Conservation (phyloP, 1,284 basidiomycete species). For the Tausonia pullulans region DNA sequence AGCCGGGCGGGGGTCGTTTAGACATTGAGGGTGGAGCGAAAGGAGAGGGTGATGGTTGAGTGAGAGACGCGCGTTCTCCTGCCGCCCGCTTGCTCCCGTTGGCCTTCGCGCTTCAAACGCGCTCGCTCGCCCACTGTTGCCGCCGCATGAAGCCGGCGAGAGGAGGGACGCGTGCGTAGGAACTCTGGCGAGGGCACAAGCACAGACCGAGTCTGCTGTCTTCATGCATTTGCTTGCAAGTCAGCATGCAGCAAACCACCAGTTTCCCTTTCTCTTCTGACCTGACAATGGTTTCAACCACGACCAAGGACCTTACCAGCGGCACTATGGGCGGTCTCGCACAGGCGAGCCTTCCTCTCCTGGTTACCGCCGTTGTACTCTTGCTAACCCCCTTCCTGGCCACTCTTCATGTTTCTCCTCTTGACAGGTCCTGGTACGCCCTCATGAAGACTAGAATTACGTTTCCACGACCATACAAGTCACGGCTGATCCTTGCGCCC, state of each 20-base stretch:
- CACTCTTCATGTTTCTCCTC: background rate
- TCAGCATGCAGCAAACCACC: no score
- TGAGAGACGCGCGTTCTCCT: background rate
- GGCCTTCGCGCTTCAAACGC: no score
- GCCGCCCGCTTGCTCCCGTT: no score
- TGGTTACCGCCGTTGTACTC: background rate
- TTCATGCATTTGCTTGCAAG: no score
- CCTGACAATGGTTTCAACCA: background rate
- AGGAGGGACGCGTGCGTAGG: background rate
- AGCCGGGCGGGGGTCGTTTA: background rate
- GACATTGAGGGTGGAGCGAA: background rate
- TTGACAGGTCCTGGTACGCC: conserved; percentile 3
- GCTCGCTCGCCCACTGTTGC: no score
- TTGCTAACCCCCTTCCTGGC: background rate
- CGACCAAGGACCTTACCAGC: conserved; percentile 6
- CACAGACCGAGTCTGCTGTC: no score
- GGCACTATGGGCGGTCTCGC: conserved; percentile 14
- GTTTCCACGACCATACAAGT: no score
- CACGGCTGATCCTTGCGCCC: background rate
- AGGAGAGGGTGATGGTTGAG: background rate
- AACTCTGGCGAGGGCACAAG: background rate
- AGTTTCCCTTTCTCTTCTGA: background rate
- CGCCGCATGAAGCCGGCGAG: background rate
- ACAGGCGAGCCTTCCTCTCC: conserved; percentile 2
- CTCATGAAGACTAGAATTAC: background rate